Base-by-base conservation (phyloP, 2,329 filamentous ascomycete species). In the Hypoxylon sp. region DNA sequence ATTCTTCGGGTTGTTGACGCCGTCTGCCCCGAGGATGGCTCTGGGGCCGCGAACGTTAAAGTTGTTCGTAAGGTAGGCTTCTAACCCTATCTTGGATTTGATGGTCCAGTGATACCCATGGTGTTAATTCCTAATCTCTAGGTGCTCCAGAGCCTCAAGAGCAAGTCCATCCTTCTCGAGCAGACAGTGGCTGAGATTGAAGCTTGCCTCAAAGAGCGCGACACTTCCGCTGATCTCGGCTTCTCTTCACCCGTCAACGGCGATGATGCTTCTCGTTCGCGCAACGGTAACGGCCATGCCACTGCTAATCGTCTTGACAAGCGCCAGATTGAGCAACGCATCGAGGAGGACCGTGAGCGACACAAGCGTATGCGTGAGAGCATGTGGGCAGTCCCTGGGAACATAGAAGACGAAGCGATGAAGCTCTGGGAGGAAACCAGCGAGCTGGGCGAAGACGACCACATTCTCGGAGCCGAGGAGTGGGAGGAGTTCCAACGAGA, bases 311-410 rank as follows among this genome's bases (percentile, higher is more conserved):
- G 82, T 15, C 79, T 96, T 56, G 93, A 98, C 76, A 96, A 95
- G 81, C 88, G 92, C 62, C 93, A 97, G 81, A 92, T 98, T 58
- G 94, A 98, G 81, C 94, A 98, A 82, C 87, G 96, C 44, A 97
- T 99, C 70, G 97, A 99, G 75, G 97, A 99, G 81, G 96, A 99
- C 80, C 86, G 96, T 2, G 96, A 99, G 80, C 85, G 96, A 47
- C 97, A 99, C 80, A 99, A 99, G 84, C 85, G 95, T 47, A 84
- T 95, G 75, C 85, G 96, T 21, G 96, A 99, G 82, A 94, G 91
- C 74, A 97, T 97, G 69, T 99, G 97, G 96, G 93, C 94, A 0
- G 90, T 97, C 2, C 88, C 88, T 31, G 85, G 87, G 7, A 86
- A 88, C 32, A 82, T 85, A 7, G 85, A 87, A 27, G 87, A 90